These are phyloP conservation scores for Saturnispora bothae DNA, from an alignment of 805 yeast genomes.

Conservation along the genomic window DNA sequence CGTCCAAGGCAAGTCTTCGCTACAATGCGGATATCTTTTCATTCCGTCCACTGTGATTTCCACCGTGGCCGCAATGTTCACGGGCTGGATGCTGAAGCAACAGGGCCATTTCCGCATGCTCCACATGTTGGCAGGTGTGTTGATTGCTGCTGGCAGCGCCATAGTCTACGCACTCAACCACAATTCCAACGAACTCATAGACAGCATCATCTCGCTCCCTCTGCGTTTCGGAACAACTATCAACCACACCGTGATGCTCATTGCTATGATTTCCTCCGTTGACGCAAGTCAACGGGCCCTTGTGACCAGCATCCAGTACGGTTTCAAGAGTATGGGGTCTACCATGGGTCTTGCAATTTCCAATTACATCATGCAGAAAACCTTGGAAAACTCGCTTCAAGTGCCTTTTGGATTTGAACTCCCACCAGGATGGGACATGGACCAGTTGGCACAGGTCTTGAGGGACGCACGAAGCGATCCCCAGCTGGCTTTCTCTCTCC, in stretches of 20 bases:
- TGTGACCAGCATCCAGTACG: constrained; percentile 80
- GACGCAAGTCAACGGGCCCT: constrained; percentile 62
- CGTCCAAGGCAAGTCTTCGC: constrained; percentile 15
- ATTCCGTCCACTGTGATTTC: constrained; percentile 55
- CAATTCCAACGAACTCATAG: constrained; percentile 21
- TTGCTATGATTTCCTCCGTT: constrained; percentile 68
- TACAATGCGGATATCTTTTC: constrained; percentile 29
- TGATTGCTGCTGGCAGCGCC: constrained; percentile 37
- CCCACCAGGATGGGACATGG: constrained; percentile 13
- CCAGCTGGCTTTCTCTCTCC: constrained; percentile 9
- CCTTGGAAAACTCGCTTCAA: constrained; percentile 6
- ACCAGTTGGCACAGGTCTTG: constrained; percentile 5
- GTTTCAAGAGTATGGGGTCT: constrained; percentile 42
- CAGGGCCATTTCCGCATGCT: constrained; percentile 55
- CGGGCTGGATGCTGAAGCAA: constrained; percentile 54
- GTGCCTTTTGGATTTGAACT: constrained; percentile 1
- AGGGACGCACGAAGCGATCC: constrained; percentile 15
- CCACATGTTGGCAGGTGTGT: constrained; percentile 31
- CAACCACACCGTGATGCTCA: constrained; percentile 55
- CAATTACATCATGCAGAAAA: constrained; percentile 30
- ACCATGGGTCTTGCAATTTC: constrained; percentile 41
- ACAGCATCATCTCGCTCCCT: constrained; percentile 34
- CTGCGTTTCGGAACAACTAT: constrained; percentile 59
- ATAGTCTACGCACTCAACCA: constrained; percentile 20
- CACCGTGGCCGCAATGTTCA: constrained; percentile 50